phyloP scores from a whole-genome alignment of 1,284 basidiomycete species.

The Apiotrichum mycotoxinovorans region DNA sequence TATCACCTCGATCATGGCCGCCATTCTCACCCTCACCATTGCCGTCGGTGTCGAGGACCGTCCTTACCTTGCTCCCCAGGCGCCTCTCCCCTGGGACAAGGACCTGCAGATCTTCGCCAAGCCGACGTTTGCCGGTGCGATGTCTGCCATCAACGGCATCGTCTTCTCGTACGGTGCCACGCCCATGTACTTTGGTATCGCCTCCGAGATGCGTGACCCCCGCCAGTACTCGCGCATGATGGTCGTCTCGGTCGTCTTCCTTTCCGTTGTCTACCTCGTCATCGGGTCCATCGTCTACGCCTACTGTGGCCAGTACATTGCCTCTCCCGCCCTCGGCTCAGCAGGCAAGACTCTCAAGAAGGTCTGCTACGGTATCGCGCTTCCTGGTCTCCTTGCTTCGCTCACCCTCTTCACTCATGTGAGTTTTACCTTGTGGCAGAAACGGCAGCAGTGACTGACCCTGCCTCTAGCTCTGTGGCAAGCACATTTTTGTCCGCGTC shows the following conservation, averaged over 20 bases:
- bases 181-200: conserved; percentile 40
- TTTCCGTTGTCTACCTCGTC: conserved; percentile 35
- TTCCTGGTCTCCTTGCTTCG: conserved; percentile 41
- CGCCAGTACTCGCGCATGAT: conserved; percentile 29
- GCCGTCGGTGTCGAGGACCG: conserved; percentile 47
- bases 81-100: conserved; percentile 30
- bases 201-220: conserved; percentile 45
- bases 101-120: conserved; percentile 28
- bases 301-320: conserved; percentile 19
- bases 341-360: conserved; percentile 46
- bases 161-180: conserved; percentile 39
- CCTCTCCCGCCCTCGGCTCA: conserved; percentile 44
- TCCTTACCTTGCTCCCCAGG: conserved; percentile 29
- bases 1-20: conserved; percentile 33
- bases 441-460: neutral
- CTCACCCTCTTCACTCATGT: conserved; percentile 38
- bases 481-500: conserved; percentile 61
- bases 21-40: conserved; percentile 46
- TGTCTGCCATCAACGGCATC: conserved; percentile 36
- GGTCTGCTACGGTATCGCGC: conserved; percentile 43
- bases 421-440: neutral
- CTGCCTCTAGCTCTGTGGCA: conserved; percentile 52
- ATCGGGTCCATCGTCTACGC: conserved; percentile 21
- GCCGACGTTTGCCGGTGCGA: conserved; percentile 33
- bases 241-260: conserved; percentile 31